Conservation (phyloP, 2,329 filamentous ascomycete species). For the Arthrobotrys sphaeroides region DNA sequence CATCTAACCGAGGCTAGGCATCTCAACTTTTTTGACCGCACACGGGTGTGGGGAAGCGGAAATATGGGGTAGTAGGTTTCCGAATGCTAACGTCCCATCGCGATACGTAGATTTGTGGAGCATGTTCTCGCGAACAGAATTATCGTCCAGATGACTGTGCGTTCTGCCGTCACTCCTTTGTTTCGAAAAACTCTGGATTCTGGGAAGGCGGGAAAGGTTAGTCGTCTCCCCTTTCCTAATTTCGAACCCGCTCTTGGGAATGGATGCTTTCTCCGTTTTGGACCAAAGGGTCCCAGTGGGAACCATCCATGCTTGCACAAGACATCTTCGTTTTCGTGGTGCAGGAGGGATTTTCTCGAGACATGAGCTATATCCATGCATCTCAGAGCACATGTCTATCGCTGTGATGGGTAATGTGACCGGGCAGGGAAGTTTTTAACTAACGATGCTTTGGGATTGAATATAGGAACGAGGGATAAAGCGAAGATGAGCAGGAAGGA, state of each 20-base stretch:
- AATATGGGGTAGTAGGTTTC: constrained; percentile 34
- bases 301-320: constrained; percentile 11
- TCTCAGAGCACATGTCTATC: constrained; percentile 32
- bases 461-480: constrained; percentile 74
- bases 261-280: constrained; percentile 15
- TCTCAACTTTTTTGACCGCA: constrained; percentile 44
- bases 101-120: constrained; percentile 64
- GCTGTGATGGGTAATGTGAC: constrained; percentile 43
- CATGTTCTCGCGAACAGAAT: constrained; percentile 81
- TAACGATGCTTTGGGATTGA: constrained; percentile 21
- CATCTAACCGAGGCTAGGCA: constrained; percentile 50
- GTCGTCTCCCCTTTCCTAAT: constrained; percentile 6
- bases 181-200: constrained; percentile 77
- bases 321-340: constrained; percentile 50
- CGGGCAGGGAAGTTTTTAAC: constrained; percentile 52
- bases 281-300: constrained; percentile 8
- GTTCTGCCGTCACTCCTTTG: constrained; percentile 75
- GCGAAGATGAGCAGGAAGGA: constrained; percentile 78
- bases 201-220: constrained; percentile 80
- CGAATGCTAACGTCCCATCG: constrained; percentile 30
- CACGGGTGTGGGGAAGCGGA: constrained; percentile 36
- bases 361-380: constrained; percentile 41
- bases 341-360: constrained; percentile 45
- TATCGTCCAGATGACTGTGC: constrained; percentile 79
- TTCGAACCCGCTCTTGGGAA: neutral